Percentiles rank a stretch among this genome's conserved stretches.
phyloP scores from a whole-genome alignment of 176 grass and related monocot genomes.

The Rhynchospora pubera region DNA sequence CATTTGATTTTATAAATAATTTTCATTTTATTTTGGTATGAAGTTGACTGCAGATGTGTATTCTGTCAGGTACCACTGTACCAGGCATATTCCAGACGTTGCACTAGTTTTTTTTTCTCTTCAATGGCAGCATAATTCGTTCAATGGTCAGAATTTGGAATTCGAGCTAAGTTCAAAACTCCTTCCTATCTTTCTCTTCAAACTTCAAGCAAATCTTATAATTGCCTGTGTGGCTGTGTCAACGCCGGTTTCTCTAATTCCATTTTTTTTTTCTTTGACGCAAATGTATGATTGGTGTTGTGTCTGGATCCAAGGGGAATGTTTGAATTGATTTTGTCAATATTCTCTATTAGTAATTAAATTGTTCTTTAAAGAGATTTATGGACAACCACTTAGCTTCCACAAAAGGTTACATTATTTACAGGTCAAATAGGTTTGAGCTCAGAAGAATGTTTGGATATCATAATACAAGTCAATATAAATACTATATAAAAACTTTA shows the following conservation, averaged over 20 bases:
- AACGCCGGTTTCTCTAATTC: not conserved
- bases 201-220: not conserved
- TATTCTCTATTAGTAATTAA: not conserved
- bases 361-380: not conserved
- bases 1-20: not conserved
- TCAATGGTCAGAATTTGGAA: not conserved
- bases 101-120: not conserved
- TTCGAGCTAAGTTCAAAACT: not conserved
- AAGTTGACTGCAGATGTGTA: not conserved
- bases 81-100: not conserved
- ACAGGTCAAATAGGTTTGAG: not conserved
- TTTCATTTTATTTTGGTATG: not conserved
- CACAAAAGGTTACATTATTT: not conserved
- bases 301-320: not conserved
- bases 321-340: not conserved
- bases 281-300: not conserved
- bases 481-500: not conserved
- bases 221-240: no score
- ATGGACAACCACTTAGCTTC: conserved; percentile 15
- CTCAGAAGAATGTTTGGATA: not conserved
- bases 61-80: not conserved
- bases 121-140: not conserved
- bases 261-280: not conserved
- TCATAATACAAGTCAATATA: not conserved
- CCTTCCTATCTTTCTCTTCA: not conserved